Percentiles rank a stretch among this genome's conserved stretches.
These are phyloP conservation scores for Debaryomyces subglobosus DNA, from an alignment of 1,139 yeast genomes.

Conservation along the genomic window DNA sequence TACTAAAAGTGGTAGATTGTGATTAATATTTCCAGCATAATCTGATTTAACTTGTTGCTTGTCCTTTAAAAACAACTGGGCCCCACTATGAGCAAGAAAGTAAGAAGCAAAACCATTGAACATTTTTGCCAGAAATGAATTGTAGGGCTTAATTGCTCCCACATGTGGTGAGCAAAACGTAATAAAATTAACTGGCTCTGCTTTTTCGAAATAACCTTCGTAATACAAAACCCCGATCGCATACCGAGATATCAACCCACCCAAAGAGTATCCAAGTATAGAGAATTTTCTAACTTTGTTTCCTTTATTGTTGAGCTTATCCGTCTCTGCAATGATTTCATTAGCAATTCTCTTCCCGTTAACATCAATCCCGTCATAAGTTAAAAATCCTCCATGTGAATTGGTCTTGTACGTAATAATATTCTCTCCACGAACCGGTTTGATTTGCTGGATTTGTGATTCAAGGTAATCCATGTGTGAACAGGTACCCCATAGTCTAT, in stretches of 20 bases:
- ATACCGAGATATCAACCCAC: constrained; percentile 78
- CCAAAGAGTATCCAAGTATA: constrained; percentile 79
- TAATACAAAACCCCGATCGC: constrained; percentile 70
- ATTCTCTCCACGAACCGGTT: constrained; percentile 24
- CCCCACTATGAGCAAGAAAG: constrained; percentile 69
- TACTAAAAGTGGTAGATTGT: constrained; percentile 53
- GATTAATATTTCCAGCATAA: constrained; percentile 16
- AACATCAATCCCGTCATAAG: constrained; percentile 85
- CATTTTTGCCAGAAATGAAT: constrained; percentile 40
- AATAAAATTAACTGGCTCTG: constrained; percentile 61
- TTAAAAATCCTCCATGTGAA: constrained; percentile 66
- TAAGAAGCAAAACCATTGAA: constrained; percentile 66
- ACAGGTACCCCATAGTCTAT: constrained; percentile 75
- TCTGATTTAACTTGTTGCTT: constrained; percentile 15
- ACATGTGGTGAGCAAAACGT: constrained; percentile 85
- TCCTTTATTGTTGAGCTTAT: constrained; percentile 23
- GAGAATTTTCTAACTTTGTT: constrained; percentile 57
- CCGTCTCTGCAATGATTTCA: constrained; percentile 59
- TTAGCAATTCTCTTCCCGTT: constrained; percentile 77
- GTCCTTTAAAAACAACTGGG: constrained; percentile 71
- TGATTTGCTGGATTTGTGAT: constrained; percentile 33
- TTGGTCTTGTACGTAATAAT: constrained; percentile 60
- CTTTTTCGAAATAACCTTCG: constrained; percentile 52
- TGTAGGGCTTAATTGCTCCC: constrained; percentile 70
- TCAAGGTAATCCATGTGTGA: constrained; percentile 66